Base-by-base conservation (phyloP, 2,329 filamentous ascomycete species). In the Rhynchosporium secalis region DNA sequence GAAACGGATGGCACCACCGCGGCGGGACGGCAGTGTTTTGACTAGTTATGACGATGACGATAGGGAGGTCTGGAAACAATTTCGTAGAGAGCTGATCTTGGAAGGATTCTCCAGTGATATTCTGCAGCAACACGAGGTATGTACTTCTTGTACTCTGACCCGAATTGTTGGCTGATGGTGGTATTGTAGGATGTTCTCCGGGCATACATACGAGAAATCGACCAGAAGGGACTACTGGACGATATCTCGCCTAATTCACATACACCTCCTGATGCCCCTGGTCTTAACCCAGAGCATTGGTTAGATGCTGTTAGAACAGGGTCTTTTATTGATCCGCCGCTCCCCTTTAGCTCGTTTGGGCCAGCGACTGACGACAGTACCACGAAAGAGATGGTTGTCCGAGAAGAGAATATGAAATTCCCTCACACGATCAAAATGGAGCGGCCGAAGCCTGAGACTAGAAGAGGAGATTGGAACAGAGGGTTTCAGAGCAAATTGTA, bases 191-290 rank as follows among this genome's bases (percentile, higher is more conserved):
- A 86, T 66, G 77, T 86, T 9, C 74, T 86, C 29, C 78, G 83
- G 64, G 83, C 84, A 26, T 86, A 87, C 69, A 85, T 87, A 47
- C 81, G 82, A 41, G 81, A 85, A 69, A 78, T 87, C 64, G 81
- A 85, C 65, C 79, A 82, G 46, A 76, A 82, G 60, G 81, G 83
- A 0, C 76, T 86, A 9, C 76, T 86, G n/a, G 80, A 81, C 66
- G 76, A 77, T 41, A 75, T 77, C 58, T 74, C 73, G 60, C 69
- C 70, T 52, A 70, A 70, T n/a, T 64, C 63, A 31, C 66, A 69
- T 64, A 63, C 70, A 57, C 54, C 72, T 72, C 68, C 58, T 70
- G 75, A 43, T 77, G 76, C 63, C 9, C 28, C 58, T 29, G 65
- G 56, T 28, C 46, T 66, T n/a, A 62, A 69, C 58, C 56, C 68